phyloP scores from a whole-genome alignment of 352 stramenopile genomes.

The Globisporangium rhizosaccharum region DNA sequence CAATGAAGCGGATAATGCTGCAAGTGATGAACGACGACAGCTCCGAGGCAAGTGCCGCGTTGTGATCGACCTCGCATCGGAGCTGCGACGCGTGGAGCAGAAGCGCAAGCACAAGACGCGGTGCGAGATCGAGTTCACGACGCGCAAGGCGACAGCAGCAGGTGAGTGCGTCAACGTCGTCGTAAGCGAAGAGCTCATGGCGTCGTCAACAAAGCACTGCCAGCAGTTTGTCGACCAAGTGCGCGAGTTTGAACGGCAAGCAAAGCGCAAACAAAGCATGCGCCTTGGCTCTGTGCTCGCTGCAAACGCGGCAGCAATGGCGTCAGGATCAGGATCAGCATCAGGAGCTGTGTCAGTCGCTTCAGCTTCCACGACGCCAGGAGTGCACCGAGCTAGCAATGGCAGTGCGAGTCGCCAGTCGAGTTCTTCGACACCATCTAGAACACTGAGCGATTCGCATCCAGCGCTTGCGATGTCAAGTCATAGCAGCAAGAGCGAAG shows the following conservation, averaged over 20 bases:
- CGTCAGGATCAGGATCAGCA: too few species aligned
- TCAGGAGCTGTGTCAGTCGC: background rate
- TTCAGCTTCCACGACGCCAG: background rate
- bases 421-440: background rate
- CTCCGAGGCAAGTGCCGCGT: constrained; percentile 17
- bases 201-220: constrained; percentile 55
- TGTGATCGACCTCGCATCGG: constrained; percentile 35
- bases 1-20: background rate
- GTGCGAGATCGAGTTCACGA: constrained; percentile 41
- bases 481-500: constrained; percentile 9
- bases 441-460: background rate
- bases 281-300: constrained; percentile 17
- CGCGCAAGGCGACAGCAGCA: background rate
- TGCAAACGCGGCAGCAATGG: background rate
- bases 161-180: background rate
- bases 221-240: constrained; percentile 55
- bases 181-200: constrained; percentile 61
- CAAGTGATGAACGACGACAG: background rate
- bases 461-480: background rate
- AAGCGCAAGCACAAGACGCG: constrained; percentile 59
- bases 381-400: background rate
- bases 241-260: constrained; percentile 29
- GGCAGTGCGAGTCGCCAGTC: constrained; percentile 1
- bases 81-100: constrained; percentile 37
- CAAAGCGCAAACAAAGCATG: constrained; percentile 28